Evolutionary conservation across 169 alveolate species (phyloP), one percentile per base, ranked within the genome.

Genomic region (Toxoplasma gondii): DNA sequence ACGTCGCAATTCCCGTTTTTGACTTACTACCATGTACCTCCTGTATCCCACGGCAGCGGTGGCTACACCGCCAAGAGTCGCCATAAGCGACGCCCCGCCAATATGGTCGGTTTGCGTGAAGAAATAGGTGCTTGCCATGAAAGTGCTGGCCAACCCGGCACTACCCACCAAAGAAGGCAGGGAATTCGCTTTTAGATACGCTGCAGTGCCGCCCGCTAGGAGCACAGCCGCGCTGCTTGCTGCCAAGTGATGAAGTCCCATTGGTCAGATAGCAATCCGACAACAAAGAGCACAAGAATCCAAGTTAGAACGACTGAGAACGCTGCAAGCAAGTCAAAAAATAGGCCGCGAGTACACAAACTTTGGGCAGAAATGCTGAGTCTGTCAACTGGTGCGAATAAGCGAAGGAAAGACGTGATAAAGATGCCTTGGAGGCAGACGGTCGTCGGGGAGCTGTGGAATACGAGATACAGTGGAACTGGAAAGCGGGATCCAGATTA

Each of bases 161-260:
- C 90, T 82, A 38, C 90, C 90, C 24, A 82, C 67, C 39, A 82
- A 31, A 41, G 90, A 82, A 45, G 90, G 90, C 24, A 82, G 49
- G 43, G 90, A 82, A 24, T 44, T 39, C 17, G 90, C 90, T 49
- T 82, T 82, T 31, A 43, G 19, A 67, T 41, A 82, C 43, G 90
- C 90, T 10, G 67, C 67, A 24, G 34, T 31, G 67, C 90, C 90
- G 54, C 90, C 90, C 22, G 67, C 90, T 39, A 82, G n/a, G 27
- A 82, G 69, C 38, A 82, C 34, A 2, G 69, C 90, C 22, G 90
- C 90, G 27, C 90, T 82, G 90, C 43, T 82, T 36, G 41, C 27
- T n/a, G 90, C 90, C 90, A 82, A 45, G 69, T 82, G 90, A 36
- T 82, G 90, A 16, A 36, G 49, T 53, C 78, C 78, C 78, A 64